phyloP scores from a whole-genome alignment of 2,329 filamentous ascomycete species.

The Xylaria digitata region DNA sequence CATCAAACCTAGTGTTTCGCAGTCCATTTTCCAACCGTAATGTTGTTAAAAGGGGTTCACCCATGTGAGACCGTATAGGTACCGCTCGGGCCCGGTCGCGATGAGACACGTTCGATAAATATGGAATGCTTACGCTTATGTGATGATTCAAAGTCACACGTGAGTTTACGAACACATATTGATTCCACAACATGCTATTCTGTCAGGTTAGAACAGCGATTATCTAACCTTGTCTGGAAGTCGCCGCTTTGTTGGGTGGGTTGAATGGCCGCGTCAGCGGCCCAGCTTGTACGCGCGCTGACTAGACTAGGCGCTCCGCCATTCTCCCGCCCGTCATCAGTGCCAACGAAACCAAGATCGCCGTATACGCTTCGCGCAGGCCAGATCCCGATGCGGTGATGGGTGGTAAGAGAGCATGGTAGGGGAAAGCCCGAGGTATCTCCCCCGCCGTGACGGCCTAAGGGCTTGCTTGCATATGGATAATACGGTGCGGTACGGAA shows the following conservation, averaged over 20 bases:
- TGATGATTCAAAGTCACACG: background rate
- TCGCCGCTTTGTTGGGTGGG: background rate
- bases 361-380: background rate
- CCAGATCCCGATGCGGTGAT: constrained; percentile 2
- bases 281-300: constrained; percentile 14
- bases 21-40: background rate
- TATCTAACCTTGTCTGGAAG: constrained; percentile 3
- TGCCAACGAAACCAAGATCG: background rate
- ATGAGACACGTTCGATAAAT: constrained; percentile 13
- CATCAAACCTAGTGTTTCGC: constrained; percentile 13
- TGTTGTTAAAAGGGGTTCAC: background rate
- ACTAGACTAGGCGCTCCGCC: constrained; percentile 7
- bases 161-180: constrained; percentile 5
- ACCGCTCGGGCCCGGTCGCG: background rate
- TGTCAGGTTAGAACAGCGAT: background rate
- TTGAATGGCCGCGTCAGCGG: constrained; percentile 22
- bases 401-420: constrained; percentile 13
- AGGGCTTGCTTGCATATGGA: background rate
- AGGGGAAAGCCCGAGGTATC: background rate
- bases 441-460: background rate
- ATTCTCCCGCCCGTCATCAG: constrained; percentile 8
- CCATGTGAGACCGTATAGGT: background rate
- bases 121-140: constrained; percentile 29
- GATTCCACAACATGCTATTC: constrained; percentile 7
- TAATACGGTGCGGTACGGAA: constrained; percentile 1